Evolutionary conservation across 805 yeast genomes (phyloP), one percentile per base, ranked within the genome.

Genomic region (Candida tallmaniae): DNA sequence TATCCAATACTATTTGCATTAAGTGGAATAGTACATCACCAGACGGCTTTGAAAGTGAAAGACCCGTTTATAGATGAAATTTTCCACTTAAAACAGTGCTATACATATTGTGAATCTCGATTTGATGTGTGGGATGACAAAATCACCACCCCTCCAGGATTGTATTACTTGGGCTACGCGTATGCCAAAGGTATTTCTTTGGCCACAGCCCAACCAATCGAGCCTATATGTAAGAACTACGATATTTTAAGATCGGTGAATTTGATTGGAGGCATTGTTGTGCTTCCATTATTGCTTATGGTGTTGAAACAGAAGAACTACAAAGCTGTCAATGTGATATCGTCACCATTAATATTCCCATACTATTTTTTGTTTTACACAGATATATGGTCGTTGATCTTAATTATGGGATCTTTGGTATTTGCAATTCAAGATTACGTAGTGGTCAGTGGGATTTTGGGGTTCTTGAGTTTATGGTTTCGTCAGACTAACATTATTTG

Each of bases 61-160:
- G 37, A 45, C n/a, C 62, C 65, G 3, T 66, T 62, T 46, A 70
- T 76, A 51, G 96, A 93, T 61, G 98, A 93, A 56, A 67, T 74
- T 9, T 90, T 90, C 59, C 98, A 93, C 53, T 68, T 85, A 15
- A 76, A 78, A 6, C 97, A 93, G 65, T 78, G 94, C 5, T 68
- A 75, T 38, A 68, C 64, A 31, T 88, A 83, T 50, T 73, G 86
- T 39, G 45, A 54, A 2, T 82, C 81, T 9, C 63, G 76, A 33
- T 87, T 78, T 60, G 35, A 43, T n/a, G 48, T 62, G 1, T 88
- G 96, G 96, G 87, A 93, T 55, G 70, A 78, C 9, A 89, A 90
- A 52, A 87, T 93, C 52, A 90, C 98, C 2, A 93, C 98, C 0
- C 98, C 98, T 1, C 97, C 97, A 1, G 98, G 97, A 0, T 62